Conservation (phyloP, 2,329 filamentous ascomycete species). For the Dothideomycetidae sp. region DNA sequence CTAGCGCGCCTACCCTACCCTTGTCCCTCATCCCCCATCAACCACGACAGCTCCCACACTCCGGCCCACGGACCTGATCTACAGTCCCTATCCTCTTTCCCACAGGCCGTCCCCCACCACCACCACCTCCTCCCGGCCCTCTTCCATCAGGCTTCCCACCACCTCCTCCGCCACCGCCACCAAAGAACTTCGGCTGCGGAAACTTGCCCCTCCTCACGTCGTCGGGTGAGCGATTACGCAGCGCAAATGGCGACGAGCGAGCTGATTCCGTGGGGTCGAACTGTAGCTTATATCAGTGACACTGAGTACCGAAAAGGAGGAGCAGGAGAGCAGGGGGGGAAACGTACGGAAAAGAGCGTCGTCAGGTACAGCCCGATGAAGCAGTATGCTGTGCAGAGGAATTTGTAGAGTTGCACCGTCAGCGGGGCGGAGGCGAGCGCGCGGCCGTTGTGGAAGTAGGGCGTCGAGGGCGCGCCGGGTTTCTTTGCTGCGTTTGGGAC, state of each 20-base stretch:
- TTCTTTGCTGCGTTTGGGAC: slow-evolving; percentile 5
- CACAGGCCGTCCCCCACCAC: neutral
- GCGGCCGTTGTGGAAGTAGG: slow-evolving; percentile 7
- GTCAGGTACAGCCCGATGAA: slow-evolving; percentile 37
- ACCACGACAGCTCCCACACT: slow-evolving; percentile 7
- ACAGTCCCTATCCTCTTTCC: slow-evolving; percentile 6
- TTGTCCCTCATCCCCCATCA: neutral
- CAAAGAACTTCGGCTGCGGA: slow-evolving; percentile 9
- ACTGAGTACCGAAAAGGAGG: slow-evolving; percentile 9
- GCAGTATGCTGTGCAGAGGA: slow-evolving; percentile 30
- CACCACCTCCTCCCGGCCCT: slow-evolving; percentile 3
- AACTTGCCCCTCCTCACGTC: slow-evolving; percentile 2
- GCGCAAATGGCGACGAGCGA: slow-evolving; percentile 32
- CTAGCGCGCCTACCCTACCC: neutral
- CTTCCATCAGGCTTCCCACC: slow-evolving; percentile 13
- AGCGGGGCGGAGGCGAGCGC: slow-evolving; percentile 24
- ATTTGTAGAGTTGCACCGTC: slow-evolving; percentile 28
- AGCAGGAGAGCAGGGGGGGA: neutral
- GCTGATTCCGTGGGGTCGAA: slow-evolving; percentile 34
- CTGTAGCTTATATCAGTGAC: slow-evolving; percentile 17
- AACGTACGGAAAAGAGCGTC: slow-evolving; percentile 33
- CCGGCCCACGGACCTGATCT: slow-evolving; percentile 6
- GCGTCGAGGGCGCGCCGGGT: neutral
- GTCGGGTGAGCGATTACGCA: slow-evolving; percentile 18
- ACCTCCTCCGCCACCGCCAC: slow-evolving; percentile 19